Percentiles rank a stretch among this genome's conserved stretches.
Evolutionary conservation across 495 filamentous ascomycete species (phyloP).

Genomic region (Friedmanniomyces simplex): DNA sequence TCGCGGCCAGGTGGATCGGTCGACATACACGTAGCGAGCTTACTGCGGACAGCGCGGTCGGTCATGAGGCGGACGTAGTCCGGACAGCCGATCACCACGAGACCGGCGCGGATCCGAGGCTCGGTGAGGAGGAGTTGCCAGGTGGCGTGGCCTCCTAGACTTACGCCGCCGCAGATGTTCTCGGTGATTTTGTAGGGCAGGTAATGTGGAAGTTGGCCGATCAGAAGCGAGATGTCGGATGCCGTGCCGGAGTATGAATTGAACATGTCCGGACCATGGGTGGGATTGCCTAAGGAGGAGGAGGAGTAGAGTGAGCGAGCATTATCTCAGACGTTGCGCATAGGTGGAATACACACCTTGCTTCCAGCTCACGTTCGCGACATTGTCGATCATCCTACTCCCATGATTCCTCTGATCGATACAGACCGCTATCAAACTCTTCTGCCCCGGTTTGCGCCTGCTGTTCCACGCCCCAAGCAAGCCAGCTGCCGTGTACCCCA

Average conservation of each 20-base stretch:
- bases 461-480: slow-evolving; percentile 51
- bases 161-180: slow-evolving; percentile 47
- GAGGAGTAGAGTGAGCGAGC: background rate
- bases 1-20: slow-evolving; percentile 46
- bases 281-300: slow-evolving; percentile 50
- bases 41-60: slow-evolving; percentile 66
- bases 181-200: slow-evolving; percentile 55
- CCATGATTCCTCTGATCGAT: slow-evolving; percentile 94
- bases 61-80: slow-evolving; percentile 72
- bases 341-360: slow-evolving; percentile 18
- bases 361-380: slow-evolving; percentile 65
- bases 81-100: slow-evolving; percentile 79
- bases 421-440: slow-evolving; percentile 63
- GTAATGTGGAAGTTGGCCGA: slow-evolving; percentile 66
- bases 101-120: slow-evolving; percentile 60
- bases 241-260: slow-evolving; percentile 42
- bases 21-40: slow-evolving; percentile 47
- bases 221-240: slow-evolving; percentile 54
- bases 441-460: slow-evolving; percentile 20
- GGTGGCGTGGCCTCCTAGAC: slow-evolving; percentile 77
- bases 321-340: background rate
- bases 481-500: slow-evolving; percentile 49
- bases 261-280: slow-evolving; percentile 86
- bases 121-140: slow-evolving; percentile 77
- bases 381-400: slow-evolving; percentile 45